Conservation (phyloP, 2,329 filamentous ascomycete species). For the Polytolypa hystricis region DNA sequence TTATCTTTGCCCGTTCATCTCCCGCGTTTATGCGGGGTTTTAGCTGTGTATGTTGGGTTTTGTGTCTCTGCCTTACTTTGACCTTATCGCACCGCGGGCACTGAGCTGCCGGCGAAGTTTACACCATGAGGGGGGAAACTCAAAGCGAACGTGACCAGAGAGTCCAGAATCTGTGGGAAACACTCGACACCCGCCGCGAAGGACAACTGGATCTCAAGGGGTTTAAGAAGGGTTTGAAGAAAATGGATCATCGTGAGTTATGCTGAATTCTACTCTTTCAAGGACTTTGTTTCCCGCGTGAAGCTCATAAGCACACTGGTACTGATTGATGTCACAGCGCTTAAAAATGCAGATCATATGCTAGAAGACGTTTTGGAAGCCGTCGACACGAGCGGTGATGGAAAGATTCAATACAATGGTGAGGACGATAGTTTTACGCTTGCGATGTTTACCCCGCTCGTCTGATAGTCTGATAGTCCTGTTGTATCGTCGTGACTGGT, state of each 20-base stretch:
- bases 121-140: constrained; percentile 61
- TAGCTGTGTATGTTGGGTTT: constrained; percentile 4
- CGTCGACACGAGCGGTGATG: constrained; percentile 79
- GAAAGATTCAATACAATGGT: constrained; percentile 86
- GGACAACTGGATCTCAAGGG: constrained; percentile 76
- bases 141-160: constrained; percentile 69
- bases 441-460: too few relatives aligned
- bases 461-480: too few relatives aligned
- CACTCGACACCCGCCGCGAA: constrained; percentile 63
- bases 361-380: constrained; percentile 67
- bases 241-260: constrained; percentile 79
- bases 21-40: constrained; percentile 10
- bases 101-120: neutral
- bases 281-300: too few relatives aligned
- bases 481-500: constrained; percentile 7
- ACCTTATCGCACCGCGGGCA: neutral
- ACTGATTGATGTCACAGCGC: constrained; percentile 35
- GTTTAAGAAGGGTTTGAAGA: constrained; percentile 70
- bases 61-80: constrained; percentile 7
- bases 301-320: too few relatives aligned
- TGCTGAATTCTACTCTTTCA: constrained; percentile 6
- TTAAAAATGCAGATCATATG: constrained; percentile 87
- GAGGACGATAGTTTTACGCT: too few relatives aligned
- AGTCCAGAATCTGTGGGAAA: constrained; percentile 72
- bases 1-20: constrained; percentile 6